Conservation (phyloP, 345 rosid genomes). For the Lenwebbia sp. region DNA sequence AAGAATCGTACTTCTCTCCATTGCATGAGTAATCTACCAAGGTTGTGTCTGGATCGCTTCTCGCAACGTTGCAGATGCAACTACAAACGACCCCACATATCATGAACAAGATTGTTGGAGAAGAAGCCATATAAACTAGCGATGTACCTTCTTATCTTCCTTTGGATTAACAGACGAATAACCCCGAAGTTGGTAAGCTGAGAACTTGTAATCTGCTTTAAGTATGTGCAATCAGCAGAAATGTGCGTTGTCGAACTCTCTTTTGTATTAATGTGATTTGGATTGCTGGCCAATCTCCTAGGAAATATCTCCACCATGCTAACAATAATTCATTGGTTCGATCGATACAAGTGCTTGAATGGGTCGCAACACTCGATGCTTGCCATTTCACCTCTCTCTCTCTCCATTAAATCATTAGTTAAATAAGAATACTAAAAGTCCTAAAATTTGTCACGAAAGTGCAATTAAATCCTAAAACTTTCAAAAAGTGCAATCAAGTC, state of each 20-base stretch:
- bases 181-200: not conserved
- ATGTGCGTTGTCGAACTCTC: not conserved
- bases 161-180: not conserved
- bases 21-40: not conserved
- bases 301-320: not conserved
- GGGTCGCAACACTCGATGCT: not conserved
- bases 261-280: not conserved
- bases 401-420: not conserved
- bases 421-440: too few species aligned
- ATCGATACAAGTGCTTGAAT: not conserved
- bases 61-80: not conserved
- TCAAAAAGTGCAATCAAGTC: too few species aligned
- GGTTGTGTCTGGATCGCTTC: fast-evolving
- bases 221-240: not conserved
- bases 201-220: not conserved
- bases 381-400: not conserved
- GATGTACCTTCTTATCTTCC: not conserved
- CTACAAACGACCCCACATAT: not conserved
- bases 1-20: not conserved
- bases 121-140: not conserved
- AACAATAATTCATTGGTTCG: not conserved
- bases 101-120: not conserved
- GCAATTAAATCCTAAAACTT: too few species aligned
- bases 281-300: not conserved
- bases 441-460: too few species aligned